phyloP scores from a whole-genome alignment of 2,329 filamentous ascomycete species.

The Pseudopithomyces chartarum region DNA sequence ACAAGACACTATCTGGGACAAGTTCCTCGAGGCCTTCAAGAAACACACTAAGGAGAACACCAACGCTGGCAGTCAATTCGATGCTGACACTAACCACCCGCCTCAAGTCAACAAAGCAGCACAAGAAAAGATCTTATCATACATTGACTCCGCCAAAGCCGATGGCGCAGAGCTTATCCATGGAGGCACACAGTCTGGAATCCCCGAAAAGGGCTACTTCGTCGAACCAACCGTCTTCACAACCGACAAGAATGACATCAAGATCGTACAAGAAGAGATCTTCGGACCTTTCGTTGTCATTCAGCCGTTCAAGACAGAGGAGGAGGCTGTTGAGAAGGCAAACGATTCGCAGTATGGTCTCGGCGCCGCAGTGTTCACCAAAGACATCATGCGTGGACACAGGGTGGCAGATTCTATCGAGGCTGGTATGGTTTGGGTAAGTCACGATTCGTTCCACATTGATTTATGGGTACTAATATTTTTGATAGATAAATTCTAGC shows the following conservation, averaged over 20 bases:
- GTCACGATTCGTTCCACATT: neutral
- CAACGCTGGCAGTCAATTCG: conserved; percentile 57
- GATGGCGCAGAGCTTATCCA: conserved; percentile 67
- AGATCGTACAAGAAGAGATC: conserved; percentile 61
- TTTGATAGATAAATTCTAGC: conserved; percentile 49
- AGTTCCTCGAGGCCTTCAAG: conserved; percentile 65
- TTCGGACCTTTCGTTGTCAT: conserved; percentile 65
- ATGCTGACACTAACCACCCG: conserved; percentile 64
- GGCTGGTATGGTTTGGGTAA: conserved; percentile 54
- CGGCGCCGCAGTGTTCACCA: conserved; percentile 60
- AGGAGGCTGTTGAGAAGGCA: conserved; percentile 54
- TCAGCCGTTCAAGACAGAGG: conserved; percentile 57
- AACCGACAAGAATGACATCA: conserved; percentile 57
- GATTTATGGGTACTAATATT: neutral
- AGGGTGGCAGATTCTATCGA: conserved; percentile 50
- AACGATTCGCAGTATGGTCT: conserved; percentile 64
- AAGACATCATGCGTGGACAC: conserved; percentile 51
- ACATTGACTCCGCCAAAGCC: conserved; percentile 68
- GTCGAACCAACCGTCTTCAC: conserved; percentile 62
- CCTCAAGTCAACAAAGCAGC: conserved; percentile 63
- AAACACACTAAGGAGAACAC: conserved; percentile 30
- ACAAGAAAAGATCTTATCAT: conserved; percentile 69
- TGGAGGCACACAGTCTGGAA: conserved; percentile 63
- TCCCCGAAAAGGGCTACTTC: conserved; percentile 63
- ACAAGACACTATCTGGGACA: conserved; percentile 59